Evolutionary conservation across 106 monocot species (phyloP), one percentile per base, ranked within the genome.

Genomic region (Allium fistulosum): DNA sequence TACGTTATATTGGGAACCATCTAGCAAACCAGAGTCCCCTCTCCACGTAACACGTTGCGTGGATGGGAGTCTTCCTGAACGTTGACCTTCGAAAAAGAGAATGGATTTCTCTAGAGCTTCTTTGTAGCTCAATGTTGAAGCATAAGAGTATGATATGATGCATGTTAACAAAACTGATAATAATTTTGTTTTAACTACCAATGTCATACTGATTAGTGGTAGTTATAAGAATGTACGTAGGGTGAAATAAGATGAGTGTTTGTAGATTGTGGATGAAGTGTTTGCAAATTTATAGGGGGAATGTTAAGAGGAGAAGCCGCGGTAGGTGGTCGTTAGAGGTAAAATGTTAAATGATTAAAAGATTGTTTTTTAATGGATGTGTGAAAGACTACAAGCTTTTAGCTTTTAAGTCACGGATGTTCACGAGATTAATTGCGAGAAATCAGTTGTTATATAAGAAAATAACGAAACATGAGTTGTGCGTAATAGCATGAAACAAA

Each of bases 41-140:
- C 91, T 58, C 91, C 91, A 91, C 0, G 65, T 75, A 48, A 87
- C 46, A 15, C 87, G 81, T 72, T 91, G 83, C 28, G 63, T 50
- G 0, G 68, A n/a, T 0, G 91, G 91, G n/a, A 91, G 74, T 13
- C 84, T 86, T 22, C 90, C 90, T 3, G 90, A 91, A 11, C 87
- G 74, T 48, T 91, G 90, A 7, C 69, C 90, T 71, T 91, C 90
- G 62, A 91, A 87, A 79, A 91, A 91, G 64, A 91, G 76, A 60
- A 91, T 81, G 48, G 91, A 84, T 63, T 91, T 91, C 47, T 70
- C 81, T 28, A 91, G 84, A 8, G 91, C 91, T 37, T 84, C 91
- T 0, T 76, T 76, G 60, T 83, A 92, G 73, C 85, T 63, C 8
- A 76, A 17, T 46, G 63, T 15, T 16, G 64, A 49, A 17, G 64